Base-by-base conservation (phyloP, 768 basidiomycete species). In the Suillus brevipes region DNA sequence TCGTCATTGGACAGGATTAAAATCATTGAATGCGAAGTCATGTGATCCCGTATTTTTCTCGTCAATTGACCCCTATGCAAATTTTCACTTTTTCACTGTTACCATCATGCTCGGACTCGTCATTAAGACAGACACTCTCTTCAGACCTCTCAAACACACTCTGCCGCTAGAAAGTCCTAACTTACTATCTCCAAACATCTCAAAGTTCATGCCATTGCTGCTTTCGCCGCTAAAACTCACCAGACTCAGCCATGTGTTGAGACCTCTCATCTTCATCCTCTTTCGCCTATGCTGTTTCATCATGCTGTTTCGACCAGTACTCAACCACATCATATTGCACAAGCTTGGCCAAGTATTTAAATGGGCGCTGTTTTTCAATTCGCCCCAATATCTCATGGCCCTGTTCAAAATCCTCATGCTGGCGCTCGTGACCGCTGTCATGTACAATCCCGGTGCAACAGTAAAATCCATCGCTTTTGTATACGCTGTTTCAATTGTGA, bases 391-490 rank as follows among this genome's bases (percentile, higher is more conserved):
- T 20, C 10, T 59, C 40, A 42, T 42, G 18, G 58, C 40, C 10
- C 40, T 59, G 18, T 68, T 68, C 67, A 60, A 60, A 28, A 58
- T 68, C 28, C 64, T 69, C 52, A 45, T 53, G 28, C 64, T 68
- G 23, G 68, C 67, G 13, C 67, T 68, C 23, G 20, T 65, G 28
- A 60, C 64, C 18, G 56, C 53, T n/a, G 64, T 63, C 23, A 59
- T 68, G 67, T 68, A 58, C 49, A 62, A 68, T 28, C 67, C 68
- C 8, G 68, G 67, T 47, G 68, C 25, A 10, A 42, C 28, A 28
- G 28, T 40, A 28, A 59, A 59, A 59, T 59, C 18, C 3, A 28
- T 59, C 25, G 40, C 40, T 28, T 59, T 42, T 20, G 42, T 59
- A 42, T 59, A 42, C 6, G 12, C 58, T 18, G 6, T 12, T 20